These are phyloP conservation scores for Phytophthora cactorum DNA, from an alignment of 352 stramenopile species.

Conservation along the genomic window DNA sequence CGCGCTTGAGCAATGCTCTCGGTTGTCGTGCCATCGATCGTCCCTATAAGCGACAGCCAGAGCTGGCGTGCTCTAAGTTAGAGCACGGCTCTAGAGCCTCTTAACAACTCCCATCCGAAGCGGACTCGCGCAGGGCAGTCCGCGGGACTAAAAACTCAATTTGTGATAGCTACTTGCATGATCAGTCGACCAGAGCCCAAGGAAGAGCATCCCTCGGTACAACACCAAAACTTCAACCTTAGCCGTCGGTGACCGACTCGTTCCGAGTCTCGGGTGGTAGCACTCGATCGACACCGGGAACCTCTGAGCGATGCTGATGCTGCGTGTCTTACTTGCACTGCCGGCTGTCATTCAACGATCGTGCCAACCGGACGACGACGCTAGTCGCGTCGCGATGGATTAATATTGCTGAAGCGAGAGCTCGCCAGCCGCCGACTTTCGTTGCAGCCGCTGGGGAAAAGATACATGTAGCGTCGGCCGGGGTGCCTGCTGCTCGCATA, in stretches of 20 bases:
- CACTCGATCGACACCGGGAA: neutral
- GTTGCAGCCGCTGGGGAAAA: too few species aligned
- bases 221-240: slow-evolving; percentile 14
- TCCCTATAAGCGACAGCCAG: neutral
- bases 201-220: slow-evolving; percentile 5
- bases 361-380: neutral
- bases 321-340: neutral
- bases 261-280: too few species aligned
- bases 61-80: neutral
- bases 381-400: slow-evolving; percentile 1
- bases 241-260: neutral
- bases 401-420: too few species aligned
- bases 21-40: neutral
- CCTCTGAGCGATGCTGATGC: neutral
- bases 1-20: slow-evolving; percentile 3
- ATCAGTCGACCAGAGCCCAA: neutral
- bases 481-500: neutral
- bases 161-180: neutral
- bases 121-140: neutral
- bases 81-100: too few species aligned
- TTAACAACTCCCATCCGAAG: neutral
- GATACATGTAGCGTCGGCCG: slow-evolving; percentile 1
- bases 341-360: neutral
- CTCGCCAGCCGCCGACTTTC: too few species aligned
- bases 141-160: neutral